Base-by-base conservation (phyloP, 441 rosid genomes). In the Syzygium malaccense region DNA sequence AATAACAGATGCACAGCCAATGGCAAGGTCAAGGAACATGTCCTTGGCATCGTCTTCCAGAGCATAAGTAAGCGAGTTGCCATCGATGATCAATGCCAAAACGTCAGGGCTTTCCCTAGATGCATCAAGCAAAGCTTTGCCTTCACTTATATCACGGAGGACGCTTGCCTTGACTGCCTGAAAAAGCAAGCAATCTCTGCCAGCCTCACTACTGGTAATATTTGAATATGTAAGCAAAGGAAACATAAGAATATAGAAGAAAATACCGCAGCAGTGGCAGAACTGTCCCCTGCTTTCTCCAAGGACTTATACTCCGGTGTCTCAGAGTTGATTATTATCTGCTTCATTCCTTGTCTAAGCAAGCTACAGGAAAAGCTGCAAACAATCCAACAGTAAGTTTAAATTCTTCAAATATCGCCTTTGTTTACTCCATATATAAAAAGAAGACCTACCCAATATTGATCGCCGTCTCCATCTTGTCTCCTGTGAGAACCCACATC, bases 381-480 rank as follows among this genome's bases (percentile, higher is more conserved):
- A 90, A 90, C 57, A 5, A 85, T 89, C 87, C 84, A 45, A 93
- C 92, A 90, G 8, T 71, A 87, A 75, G 86, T 86, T 30, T 85
- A 88, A 55, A 60, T 88, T 90, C 90, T 87, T 91, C 91, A 90
- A 88, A 60, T 79, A n/a, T 80, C 64, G 51, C n/a, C 53, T 68
- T 54, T 15, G 4, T 57, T 54, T 54, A 41, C n/a, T 41, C 18
- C 83, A 57, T 37, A 41, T 48, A 84, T 60, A 83, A 18, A 60
- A 87, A n/a, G 84, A 87, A 84, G 87, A 86, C 86, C 49, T 93
- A 97, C 99, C 99, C 99, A 85, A 98, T 97, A 90, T 98, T 98
- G 89, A 98, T 97, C 55, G 99, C 99, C 14, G 99, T 98, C 94
- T 98, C 99, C 99, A 96, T 97, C 93, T 98, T 98, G 91, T 98